Evolutionary conservation across 305 asterid species (phyloP).

Genomic region (Fraxinus paxiana): DNA sequence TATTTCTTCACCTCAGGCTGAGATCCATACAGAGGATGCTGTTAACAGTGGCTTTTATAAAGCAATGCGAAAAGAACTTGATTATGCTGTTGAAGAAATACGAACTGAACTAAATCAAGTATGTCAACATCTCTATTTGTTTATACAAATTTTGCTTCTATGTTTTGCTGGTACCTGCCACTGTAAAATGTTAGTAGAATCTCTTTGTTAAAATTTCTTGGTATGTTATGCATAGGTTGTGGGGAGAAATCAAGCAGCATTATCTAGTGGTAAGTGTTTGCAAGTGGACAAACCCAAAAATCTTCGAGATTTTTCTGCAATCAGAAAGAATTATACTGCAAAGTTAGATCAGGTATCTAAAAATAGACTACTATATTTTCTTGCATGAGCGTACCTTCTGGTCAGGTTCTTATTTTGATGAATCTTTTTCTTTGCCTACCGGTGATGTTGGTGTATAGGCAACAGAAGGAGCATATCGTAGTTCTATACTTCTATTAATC

Average conservation of each 20-base stretch:
- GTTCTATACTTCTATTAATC: not conserved
- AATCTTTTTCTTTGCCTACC: conserved; percentile 1
- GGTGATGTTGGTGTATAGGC: not conserved
- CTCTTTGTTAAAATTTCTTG: conserved; percentile 13
- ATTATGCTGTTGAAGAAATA: conserved; percentile 81
- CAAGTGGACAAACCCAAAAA: conserved; percentile 33
- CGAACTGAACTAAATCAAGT: conserved; percentile 79
- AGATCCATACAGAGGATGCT: conserved; percentile 51
- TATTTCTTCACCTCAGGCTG: conserved; percentile 41
- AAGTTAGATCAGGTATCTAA: conserved; percentile 53
- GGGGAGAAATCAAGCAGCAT: conserved; percentile 39
- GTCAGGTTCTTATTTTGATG: conserved; percentile 13
- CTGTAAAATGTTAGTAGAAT: not conserved
- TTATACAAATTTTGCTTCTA: conserved; percentile 3
- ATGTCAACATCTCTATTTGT: conserved; percentile 25
- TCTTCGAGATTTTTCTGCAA: conserved; percentile 28
- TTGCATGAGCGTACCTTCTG: conserved; percentile 8
- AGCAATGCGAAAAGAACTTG: conserved; percentile 74
- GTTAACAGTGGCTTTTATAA: conserved; percentile 57
- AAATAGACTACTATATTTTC: not conserved
- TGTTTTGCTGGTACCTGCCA: conserved; percentile 9
- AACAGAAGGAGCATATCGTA: not conserved
- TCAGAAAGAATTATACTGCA: conserved; percentile 43
- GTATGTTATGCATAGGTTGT: conserved; percentile 36
- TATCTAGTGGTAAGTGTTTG: conserved; percentile 32